A percentile compares a stretch with the other conserved stretches of the same genome.
phyloP scores from a whole-genome alignment of 2,329 filamentous ascomycete genomes.

The Paraconiothyrium brasiliense region DNA sequence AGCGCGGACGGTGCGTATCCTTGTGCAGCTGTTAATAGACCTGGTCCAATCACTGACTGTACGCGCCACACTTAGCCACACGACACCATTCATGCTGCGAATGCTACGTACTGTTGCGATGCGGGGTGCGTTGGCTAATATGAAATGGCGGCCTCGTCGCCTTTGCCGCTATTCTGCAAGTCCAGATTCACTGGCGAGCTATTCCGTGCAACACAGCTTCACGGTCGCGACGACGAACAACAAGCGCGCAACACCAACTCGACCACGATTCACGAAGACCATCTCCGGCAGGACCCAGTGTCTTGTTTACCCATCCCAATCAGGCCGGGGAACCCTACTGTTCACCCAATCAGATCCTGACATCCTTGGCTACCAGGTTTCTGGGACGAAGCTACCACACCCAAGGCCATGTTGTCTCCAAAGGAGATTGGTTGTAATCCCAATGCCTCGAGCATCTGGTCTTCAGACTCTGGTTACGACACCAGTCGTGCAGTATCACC shows the following conservation, averaged over 20 bases:
- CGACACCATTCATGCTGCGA: conserved; percentile 9
- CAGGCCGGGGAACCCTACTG: conserved; percentile 9
- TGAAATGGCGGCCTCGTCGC: conserved; percentile 17
- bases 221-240: conserved; percentile 3
- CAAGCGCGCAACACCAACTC: background rate
- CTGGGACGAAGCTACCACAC: background rate
- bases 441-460: conserved; percentile 42
- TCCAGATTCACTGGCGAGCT: conserved; percentile 10
- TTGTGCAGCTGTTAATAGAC: conserved; percentile 14
- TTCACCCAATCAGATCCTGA: conserved; percentile 1
- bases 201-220: background rate
- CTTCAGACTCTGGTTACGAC: conserved; percentile 46
- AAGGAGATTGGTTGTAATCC: conserved; percentile 29
- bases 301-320: conserved; percentile 13
- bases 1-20: conserved; percentile 10
- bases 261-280: conserved; percentile 3
- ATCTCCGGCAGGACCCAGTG: background rate
- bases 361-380: background rate
- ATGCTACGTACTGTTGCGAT: conserved; percentile 12
- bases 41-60: conserved; percentile 10
- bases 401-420: conserved; percentile 35
- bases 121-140: conserved; percentile 17
- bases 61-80: conserved; percentile 17
- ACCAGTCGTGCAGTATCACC: conserved; percentile 24
- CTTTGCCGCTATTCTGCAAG: conserved; percentile 8